Conservation (phyloP, 805 yeast genomes). For the Candida piceae region DNA sequence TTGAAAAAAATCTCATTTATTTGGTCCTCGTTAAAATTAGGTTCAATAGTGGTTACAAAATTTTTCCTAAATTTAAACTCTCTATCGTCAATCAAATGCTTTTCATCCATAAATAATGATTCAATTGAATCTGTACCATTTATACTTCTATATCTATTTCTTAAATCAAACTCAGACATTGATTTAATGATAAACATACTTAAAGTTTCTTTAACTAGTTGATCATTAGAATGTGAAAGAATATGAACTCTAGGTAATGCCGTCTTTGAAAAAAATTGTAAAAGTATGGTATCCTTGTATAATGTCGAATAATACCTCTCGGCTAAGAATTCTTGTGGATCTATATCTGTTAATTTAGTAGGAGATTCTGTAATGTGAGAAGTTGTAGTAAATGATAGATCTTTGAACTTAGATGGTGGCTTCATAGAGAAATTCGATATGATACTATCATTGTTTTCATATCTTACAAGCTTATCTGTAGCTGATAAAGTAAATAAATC, state of each 20-base stretch:
- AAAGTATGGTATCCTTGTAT: constrained; percentile 21
- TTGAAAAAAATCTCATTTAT: constrained; percentile 6
- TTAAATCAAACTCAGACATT: constrained; percentile 16
- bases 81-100: constrained; percentile 5
- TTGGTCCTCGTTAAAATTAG: constrained; percentile 1
- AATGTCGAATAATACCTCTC: constrained; percentile 25
- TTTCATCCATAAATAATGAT: neutral
- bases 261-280: constrained; percentile 29
- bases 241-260: constrained; percentile 27
- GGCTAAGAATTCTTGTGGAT: constrained; percentile 24
- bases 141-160: constrained; percentile 5
- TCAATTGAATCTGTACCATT: neutral
- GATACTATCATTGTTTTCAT: neutral
- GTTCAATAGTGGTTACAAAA: constrained; percentile 1
- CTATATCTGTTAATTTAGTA: constrained; percentile 14
- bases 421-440: constrained; percentile 6
- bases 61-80: constrained; percentile 10
- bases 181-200: constrained; percentile 15
- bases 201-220: constrained; percentile 17
- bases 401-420: constrained; percentile 4
- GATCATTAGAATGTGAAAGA: constrained; percentile 20
- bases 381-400: neutral
- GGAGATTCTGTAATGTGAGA: constrained; percentile 7
- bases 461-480: neutral
- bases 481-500: neutral